A percentile compares a stretch with the other conserved stretches of the same genome.
Evolutionary conservation across 768 basidiomycete species (phyloP).

Genomic region (Epithele typhae): DNA sequence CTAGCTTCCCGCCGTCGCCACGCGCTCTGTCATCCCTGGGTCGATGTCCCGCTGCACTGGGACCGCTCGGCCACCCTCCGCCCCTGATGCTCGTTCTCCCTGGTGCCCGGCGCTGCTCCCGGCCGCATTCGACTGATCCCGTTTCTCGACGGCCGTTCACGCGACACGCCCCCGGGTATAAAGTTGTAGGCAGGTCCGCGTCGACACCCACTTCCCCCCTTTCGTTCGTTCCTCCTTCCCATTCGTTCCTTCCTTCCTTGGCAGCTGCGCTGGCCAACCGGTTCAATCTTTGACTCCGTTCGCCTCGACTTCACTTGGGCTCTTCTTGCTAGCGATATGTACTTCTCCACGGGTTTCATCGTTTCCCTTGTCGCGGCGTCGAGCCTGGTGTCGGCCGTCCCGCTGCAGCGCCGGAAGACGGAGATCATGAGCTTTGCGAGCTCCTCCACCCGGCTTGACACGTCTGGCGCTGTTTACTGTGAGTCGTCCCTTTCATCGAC

Average conservation of each 20-base stretch:
- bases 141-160: slow-evolving; percentile 5
- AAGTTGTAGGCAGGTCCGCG: too few relatives aligned
- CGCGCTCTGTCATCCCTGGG: too few relatives aligned
- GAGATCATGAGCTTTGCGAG: slow-evolving; percentile 3
- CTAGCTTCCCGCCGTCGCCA: too few relatives aligned
- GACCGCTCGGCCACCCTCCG: too few relatives aligned
- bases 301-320: neutral
- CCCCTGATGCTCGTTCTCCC: too few relatives aligned
- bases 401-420: slow-evolving; percentile 3
- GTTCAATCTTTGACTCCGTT: neutral
- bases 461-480: slow-evolving; percentile 14
- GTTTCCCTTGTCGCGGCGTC: slow-evolving; percentile 8
- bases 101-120: too few relatives aligned
- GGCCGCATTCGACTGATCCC: neutral
- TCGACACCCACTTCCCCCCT: too few relatives aligned
- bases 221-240: slow-evolving; percentile 4
- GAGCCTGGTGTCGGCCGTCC: slow-evolving; percentile 5
- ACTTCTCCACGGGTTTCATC: slow-evolving; percentile 4
- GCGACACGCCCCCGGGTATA: neutral
- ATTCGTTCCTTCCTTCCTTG: neutral
- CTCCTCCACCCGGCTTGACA: slow-evolving; percentile 2
- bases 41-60: too few relatives aligned
- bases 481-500: neutral
- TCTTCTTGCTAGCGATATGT: slow-evolving; percentile 5
- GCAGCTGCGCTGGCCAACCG: slow-evolving; percentile 12